Base-by-base conservation (phyloP, 208 protist species). In the Trypanosoma lewisi region DNA sequence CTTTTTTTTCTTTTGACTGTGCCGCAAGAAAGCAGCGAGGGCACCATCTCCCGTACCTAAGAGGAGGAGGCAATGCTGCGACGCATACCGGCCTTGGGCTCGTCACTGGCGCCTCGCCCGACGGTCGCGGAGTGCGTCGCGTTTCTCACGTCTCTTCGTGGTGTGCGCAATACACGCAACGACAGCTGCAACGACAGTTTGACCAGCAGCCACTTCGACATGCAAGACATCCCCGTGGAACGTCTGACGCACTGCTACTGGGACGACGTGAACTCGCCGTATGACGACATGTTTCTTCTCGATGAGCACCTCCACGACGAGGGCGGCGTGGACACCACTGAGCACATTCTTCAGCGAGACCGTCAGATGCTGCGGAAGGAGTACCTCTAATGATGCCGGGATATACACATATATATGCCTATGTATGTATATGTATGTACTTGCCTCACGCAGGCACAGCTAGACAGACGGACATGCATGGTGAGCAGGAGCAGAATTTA, bases 221-320 rank as follows among this genome's bases (percentile, higher is more conserved):
- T 90, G 7, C 83, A 92, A 25, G 88, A 94, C 52, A 75, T 94
- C 36, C 76, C 91, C 39, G 77, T 78, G 4, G 74, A 83, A 47
- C 75, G 80, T 6, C 83, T 94, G 12, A 89, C 75, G 0, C 85
- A 94, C 59, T 82, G 80, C 48, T 94, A 89, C 63, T 94, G 88
- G 85, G 78, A 80, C 8, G 63, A 81, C 61, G n/a, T 55, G 37
- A 34, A 69, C 23, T 70, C 75, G 2, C 78, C 80, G 16, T 89
- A 85, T 58, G 65, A 70, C 16, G 41, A 57, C 33, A n/a, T 31
- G 17, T 37, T 70, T 36, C 25, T 82, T 19, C 59, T 81, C 12
- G 65, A 61, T 41, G 70, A 71, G 48, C 21, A 34, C 21, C 31
- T 60, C 31, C 17, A 37, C 14, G 63, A 47, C 8, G 66, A 56